A percentile compares a stretch with the other conserved stretches of the same genome.
Conservation (phyloP, 345 rosid genomes). For the Murraya koenigii region DNA sequence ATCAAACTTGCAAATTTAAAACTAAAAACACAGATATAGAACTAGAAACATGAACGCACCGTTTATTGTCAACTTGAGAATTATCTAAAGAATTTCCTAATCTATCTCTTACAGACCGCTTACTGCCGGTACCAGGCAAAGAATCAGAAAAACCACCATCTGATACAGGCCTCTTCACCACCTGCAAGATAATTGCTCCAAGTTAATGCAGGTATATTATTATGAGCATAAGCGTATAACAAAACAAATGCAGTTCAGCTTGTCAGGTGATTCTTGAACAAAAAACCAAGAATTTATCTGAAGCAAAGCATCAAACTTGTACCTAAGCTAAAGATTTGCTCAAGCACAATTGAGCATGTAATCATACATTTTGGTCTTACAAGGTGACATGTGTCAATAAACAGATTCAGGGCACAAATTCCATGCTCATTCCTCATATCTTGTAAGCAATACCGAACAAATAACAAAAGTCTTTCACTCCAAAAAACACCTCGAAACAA, state of each 20-base stretch:
- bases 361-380: not conserved
- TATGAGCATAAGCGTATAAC: not conserved
- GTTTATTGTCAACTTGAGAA: conserved; percentile 49
- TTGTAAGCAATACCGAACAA: conserved; percentile 17
- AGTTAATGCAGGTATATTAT: not conserved
- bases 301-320: not conserved
- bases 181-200: conserved; percentile 41
- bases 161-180: conserved; percentile 67
- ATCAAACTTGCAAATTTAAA: not conserved
- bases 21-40: not conserved
- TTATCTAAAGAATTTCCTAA: conserved; percentile 55
- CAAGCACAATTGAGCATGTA: not conserved
- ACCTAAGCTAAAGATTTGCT: not conserved
- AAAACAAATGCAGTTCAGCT: not conserved
- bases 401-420: not conserved
- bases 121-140: conserved; percentile 46
- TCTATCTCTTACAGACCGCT: conserved; percentile 86
- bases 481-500: not conserved
- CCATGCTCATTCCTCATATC: not conserved
- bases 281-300: not conserved
- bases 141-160: conserved; percentile 35
- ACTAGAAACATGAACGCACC: conserved; percentile 39
- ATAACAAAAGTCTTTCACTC: not conserved
- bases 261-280: not conserved
- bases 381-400: not conserved